Percentiles rank a stretch among this genome's conserved stretches.
Conservation (phyloP, 345 rosid genomes). For the Populus deltoides region DNA sequence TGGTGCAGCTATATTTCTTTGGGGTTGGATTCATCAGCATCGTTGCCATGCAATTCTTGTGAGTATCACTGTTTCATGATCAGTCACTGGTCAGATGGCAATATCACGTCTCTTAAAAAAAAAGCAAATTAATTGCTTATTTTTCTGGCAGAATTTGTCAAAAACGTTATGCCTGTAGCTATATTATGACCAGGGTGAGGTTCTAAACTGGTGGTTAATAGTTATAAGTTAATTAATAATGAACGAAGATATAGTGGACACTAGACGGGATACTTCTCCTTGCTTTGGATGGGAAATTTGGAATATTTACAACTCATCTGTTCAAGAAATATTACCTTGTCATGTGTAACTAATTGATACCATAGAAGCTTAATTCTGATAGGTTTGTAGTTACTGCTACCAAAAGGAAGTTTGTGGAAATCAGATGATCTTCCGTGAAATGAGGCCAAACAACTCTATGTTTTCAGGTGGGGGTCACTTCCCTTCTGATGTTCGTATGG, state of each 20-base stretch:
- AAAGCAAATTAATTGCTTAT: neutral
- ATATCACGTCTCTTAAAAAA: neutral
- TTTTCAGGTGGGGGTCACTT: neutral
- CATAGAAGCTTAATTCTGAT: neutral
- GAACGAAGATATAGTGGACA: neutral
- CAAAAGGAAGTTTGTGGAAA: neutral
- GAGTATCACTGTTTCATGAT: constrained; percentile 14
- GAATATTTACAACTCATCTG: neutral
- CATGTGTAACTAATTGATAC: neutral
- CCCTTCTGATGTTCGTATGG: neutral
- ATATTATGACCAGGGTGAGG: neutral
- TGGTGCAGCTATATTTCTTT: constrained; percentile 55
- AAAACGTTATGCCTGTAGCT: neutral
- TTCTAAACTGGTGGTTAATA: neutral
- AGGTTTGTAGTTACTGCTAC: neutral
- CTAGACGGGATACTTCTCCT: neutral
- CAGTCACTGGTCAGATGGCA: neutral
- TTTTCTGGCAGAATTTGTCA: neutral
- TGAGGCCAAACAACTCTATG: neutral
- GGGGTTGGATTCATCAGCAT: constrained; percentile 78
- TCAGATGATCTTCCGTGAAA: neutral
- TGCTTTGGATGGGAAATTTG: neutral
- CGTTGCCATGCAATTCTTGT: constrained; percentile 65
- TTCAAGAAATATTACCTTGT: too few relatives aligned
- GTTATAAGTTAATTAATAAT: neutral